A percentile compares a stretch with the other conserved stretches of the same genome.
These are phyloP conservation scores for Boletellus ananiceps DNA, from an alignment of 768 basidiomycete genomes.

Conservation along the genomic window DNA sequence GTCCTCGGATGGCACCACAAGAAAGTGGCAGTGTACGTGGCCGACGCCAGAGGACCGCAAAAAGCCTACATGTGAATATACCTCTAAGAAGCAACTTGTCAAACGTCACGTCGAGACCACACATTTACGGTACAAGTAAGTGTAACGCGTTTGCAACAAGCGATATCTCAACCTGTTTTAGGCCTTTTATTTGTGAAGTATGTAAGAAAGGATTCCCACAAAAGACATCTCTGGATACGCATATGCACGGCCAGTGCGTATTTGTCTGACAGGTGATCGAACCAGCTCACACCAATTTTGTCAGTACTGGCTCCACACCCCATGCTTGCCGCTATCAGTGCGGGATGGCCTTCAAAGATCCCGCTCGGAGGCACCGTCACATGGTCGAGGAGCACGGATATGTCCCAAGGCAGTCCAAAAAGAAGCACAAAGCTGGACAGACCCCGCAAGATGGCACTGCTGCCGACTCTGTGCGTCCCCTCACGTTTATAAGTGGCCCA, in stretches of 20 bases:
- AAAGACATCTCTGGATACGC: constrained; percentile 56
- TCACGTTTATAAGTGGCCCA: constrained; percentile 29
- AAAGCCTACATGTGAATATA: constrained; percentile 37
- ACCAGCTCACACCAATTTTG: constrained; percentile 10
- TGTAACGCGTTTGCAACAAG: constrained; percentile 8
- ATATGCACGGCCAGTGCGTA: constrained; percentile 50
- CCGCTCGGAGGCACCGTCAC: constrained; percentile 59
- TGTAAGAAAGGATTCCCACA: constrained; percentile 55
- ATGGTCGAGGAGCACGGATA: constrained; percentile 51
- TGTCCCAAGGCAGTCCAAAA: constrained; percentile 41
- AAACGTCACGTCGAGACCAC: constrained; percentile 64
- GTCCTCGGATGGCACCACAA: constrained; percentile 31
- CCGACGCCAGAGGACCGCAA: constrained; percentile 31
- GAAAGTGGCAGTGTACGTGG: constrained; percentile 42
- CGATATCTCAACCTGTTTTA: constrained; percentile 24
- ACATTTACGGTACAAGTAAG: constrained; percentile 58
- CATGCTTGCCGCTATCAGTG: constrained; percentile 51
- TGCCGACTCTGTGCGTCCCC: constrained; percentile 29
- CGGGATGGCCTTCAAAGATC: constrained; percentile 55
- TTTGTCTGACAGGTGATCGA: background rate
- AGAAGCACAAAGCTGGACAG: constrained; percentile 38
- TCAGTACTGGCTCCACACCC: constrained; percentile 54
- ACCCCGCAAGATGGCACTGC: constrained; percentile 23
- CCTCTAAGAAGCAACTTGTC: constrained; percentile 58
- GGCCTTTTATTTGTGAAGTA: constrained; percentile 48